Conservation (phyloP, 768 basidiomycete species). For the Tylopilus felleus region DNA sequence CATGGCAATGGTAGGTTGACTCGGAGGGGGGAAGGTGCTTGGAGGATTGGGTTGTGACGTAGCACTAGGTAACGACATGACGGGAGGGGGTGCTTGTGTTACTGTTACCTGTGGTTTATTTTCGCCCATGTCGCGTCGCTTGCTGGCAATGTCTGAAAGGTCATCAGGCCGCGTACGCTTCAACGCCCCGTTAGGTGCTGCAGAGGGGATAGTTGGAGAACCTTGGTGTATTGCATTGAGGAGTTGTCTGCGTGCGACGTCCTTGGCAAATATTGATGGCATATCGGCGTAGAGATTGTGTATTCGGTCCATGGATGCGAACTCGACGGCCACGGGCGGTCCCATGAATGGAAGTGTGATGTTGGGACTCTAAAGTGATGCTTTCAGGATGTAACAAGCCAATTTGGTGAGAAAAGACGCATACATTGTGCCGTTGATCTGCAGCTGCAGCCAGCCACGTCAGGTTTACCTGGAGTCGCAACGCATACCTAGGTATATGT, state of each 20-base stretch:
- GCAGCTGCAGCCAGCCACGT: conserved; percentile 68
- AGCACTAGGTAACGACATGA: conserved; percentile 15
- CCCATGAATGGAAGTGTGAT: conserved; percentile 57
- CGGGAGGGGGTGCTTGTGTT: conserved; percentile 39
- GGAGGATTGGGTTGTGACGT: conserved; percentile 23
- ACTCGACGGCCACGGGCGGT: conserved; percentile 49
- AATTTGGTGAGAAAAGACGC: conserved; percentile 18
- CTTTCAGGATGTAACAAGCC: conserved; percentile 5
- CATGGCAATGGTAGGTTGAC: conserved; percentile 11
- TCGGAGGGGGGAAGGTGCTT: conserved; percentile 20
- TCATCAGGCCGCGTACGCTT: conserved; percentile 68
- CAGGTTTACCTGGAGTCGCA: conserved; percentile 66
- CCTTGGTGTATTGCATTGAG: conserved; percentile 28
- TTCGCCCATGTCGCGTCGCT: conserved; percentile 71
- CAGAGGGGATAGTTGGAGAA: conserved; percentile 16
- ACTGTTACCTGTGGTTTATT: conserved; percentile 45
- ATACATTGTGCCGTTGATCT: conserved; percentile 52
- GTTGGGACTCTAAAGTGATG: conserved; percentile 27
- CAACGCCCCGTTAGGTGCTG: conserved; percentile 33
- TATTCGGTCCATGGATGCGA: conserved; percentile 55
- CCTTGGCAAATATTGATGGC: conserved; percentile 58
- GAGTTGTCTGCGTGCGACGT: conserved; percentile 46
- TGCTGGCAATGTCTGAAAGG: conserved; percentile 42
- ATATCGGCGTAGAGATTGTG: conserved; percentile 61
- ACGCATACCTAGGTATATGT: conserved; percentile 46